These are phyloP conservation scores for Daldinia sp. DNA, from an alignment of 2,329 filamentous ascomycete species.

Conservation along the genomic window DNA sequence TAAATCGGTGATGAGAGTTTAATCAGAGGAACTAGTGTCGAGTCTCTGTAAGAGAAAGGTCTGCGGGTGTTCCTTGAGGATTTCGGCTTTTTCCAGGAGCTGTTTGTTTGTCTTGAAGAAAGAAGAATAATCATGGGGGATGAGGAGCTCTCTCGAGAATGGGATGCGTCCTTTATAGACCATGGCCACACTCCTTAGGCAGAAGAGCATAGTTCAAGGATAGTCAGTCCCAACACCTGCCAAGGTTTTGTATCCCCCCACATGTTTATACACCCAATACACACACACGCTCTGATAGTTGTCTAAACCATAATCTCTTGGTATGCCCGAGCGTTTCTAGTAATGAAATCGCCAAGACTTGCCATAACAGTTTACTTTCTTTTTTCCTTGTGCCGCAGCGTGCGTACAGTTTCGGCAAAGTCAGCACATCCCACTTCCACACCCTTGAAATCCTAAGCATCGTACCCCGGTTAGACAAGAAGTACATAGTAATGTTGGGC, in stretches of 20 bases:
- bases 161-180: conserved; percentile 39
- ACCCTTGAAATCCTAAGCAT: conserved; percentile 34
- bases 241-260: conserved; percentile 32
- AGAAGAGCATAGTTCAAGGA: conserved; percentile 3
- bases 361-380: conserved; percentile 39
- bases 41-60: conserved; percentile 18
- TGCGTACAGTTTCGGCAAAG: conserved; percentile 42
- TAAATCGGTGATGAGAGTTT: conserved; percentile 13
- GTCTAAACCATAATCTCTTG: conserved; percentile 15
- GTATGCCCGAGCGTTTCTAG: conserved; percentile 31
- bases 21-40: background rate
- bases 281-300: conserved; percentile 14
- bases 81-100: conserved; percentile 32
- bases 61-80: conserved; percentile 1
- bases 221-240: conserved; percentile 15
- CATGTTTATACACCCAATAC: conserved; percentile 30
- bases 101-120: conserved; percentile 26
- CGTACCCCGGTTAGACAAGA: conserved; percentile 37
- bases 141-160: conserved; percentile 18
- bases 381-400: conserved; percentile 32
- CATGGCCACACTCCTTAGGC: conserved; percentile 16
- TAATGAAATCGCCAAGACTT: conserved; percentile 48
- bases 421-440: conserved; percentile 25
- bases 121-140: conserved; percentile 20
- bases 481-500: conserved; percentile 15